Percentiles rank a stretch among this genome's conserved stretches.
Evolutionary conservation across 2,329 filamentous ascomycete species (phyloP).

Genomic region (Lachnellula suecica): DNA sequence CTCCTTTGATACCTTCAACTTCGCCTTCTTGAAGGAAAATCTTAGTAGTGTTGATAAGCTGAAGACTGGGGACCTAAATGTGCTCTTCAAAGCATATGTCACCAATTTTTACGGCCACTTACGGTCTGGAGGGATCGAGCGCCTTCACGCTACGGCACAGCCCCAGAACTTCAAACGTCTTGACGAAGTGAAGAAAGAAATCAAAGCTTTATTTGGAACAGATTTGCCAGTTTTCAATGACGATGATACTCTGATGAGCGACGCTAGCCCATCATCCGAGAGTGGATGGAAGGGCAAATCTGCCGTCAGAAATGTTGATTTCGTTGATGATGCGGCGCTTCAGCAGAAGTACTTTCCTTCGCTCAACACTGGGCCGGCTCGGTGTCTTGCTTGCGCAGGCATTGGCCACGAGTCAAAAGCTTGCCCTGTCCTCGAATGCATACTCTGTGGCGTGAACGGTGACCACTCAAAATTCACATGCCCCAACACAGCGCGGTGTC

Average conservation of each 20-base stretch:
- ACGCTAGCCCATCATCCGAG: neutral
- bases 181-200: no score
- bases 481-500: slow-evolving; percentile 50
- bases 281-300: neutral
- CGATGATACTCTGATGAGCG: neutral
- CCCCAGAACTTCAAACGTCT: no score
- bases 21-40: slow-evolving; percentile 11
- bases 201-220: no score
- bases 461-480: slow-evolving; percentile 51
- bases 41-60: neutral
- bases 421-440: slow-evolving; percentile 49
- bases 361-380: slow-evolving; percentile 25
- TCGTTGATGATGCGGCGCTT: slow-evolving; percentile 26
- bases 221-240: neutral
- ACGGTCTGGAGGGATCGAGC: no score
- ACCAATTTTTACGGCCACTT: no score
- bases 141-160: no score
- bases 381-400: slow-evolving; percentile 52
- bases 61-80: neutral
- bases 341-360: slow-evolving; percentile 49
- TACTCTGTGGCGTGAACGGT: slow-evolving; percentile 43
- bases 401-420: slow-evolving; percentile 43
- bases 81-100: slow-evolving; percentile 5
- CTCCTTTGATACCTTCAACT: slow-evolving; percentile 11
- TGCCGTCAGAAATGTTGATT: neutral